Evolutionary conservation across 345 rosid species (phyloP), one percentile per base, ranked within the genome.

Genomic region (Punica granatum): DNA sequence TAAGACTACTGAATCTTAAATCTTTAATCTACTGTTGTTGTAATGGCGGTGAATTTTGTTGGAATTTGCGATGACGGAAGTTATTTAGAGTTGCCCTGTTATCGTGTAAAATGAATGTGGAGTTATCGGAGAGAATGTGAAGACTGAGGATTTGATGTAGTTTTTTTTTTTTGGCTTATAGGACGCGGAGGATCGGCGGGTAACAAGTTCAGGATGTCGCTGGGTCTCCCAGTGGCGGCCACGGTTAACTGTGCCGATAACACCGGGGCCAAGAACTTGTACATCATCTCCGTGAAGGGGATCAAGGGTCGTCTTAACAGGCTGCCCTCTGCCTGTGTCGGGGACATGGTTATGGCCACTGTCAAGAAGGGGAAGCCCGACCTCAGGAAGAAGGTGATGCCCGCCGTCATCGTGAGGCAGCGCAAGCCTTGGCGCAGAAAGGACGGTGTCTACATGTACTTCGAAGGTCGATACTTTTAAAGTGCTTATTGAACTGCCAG

Each of bases 301-400:
- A 88, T 92, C 81, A 90, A 90, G 72, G 98, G 97, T 28, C 90
- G 96, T 4, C 85, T 92, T 48, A 92, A 92, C 81, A 75, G 98
- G 4, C 74, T 92, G 46, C 98, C 98, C 8, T 88, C 96, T 0
- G 98, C 98, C 58, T 90, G 98, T 64, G 96, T 90, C 0, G 97
- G 98, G 0, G 98, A 93, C 77, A 93, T 90, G 98, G 97, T 90
- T 28, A 90, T 90, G 97, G 98, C 97, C 46, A 92, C 98, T 0
- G 98, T 92, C 23, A 92, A 92, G 82, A 92, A 92, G 66, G 98
- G 98, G 25, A 92, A 92, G 72, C 98, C 98, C 0, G 97, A 92
- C 77, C 92, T 92, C 32, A 76, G 98, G 69, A 88, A 92, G 78
- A 90, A 92, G 88, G 98, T 92, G 54, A 82, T 92, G 79, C 98